phyloP scores from a whole-genome alignment of 495 filamentous ascomycete species.

The Cercophora sp. region DNA sequence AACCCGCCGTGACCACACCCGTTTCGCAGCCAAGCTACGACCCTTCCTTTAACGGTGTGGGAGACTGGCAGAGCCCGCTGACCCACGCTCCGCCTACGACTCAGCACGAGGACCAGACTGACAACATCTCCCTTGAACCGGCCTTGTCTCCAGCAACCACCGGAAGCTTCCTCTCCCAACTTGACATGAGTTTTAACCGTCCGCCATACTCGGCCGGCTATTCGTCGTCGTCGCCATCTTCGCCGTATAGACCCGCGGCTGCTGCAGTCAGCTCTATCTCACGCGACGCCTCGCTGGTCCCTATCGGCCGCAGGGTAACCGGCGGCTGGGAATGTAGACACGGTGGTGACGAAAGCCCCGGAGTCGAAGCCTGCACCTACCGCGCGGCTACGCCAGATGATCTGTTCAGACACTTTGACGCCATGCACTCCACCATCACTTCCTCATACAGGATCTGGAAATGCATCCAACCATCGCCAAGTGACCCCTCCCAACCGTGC shows the following conservation, averaged over 20 bases:
- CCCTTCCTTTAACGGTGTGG: not conserved
- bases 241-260: too few relatives aligned
- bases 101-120: too few relatives aligned
- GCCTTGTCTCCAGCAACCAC: too few relatives aligned
- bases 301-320: constrained; percentile 5
- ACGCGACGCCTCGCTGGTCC: not conserved
- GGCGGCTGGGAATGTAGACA: constrained; percentile 12
- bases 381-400: not conserved
- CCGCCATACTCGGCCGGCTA: too few relatives aligned
- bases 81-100: too few relatives aligned
- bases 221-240: too few relatives aligned
- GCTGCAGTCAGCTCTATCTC: too few relatives aligned
- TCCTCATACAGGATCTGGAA: not conserved
- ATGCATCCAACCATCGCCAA: not conserved
- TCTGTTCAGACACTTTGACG: constrained; percentile 5
- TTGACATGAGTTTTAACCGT: too few relatives aligned
- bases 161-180: too few relatives aligned
- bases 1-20: too few relatives aligned
- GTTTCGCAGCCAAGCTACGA: not conserved
- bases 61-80: not conserved
- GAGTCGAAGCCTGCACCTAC: constrained; percentile 2
- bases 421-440: not conserved
- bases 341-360: not conserved
- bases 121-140: too few relatives aligned
- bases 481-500: too few relatives aligned